These are phyloP conservation scores for Rhizopus sp. DNA, from an alignment of 371 early-diverging fungal species.

Conservation along the genomic window DNA sequence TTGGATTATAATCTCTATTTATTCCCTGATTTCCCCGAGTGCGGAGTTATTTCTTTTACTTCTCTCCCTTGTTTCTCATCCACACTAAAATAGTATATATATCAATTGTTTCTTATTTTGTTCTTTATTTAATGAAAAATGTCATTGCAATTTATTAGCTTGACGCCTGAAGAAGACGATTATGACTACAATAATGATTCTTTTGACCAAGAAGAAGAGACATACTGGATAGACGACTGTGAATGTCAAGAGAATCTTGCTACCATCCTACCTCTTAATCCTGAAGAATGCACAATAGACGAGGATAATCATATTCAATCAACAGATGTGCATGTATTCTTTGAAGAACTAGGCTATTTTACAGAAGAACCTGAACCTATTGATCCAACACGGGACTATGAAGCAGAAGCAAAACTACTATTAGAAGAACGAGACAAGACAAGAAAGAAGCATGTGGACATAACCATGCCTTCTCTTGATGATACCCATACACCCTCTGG, in stretches of 20 bases:
- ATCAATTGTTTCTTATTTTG: not conserved
- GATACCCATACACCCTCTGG: slow-evolving; percentile 19
- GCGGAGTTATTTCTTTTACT: not conserved
- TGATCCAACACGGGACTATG: slow-evolving; percentile 38
- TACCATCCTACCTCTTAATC: slow-evolving; percentile 26
- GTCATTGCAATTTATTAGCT: slow-evolving; percentile 13
- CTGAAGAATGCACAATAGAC: slow-evolving; percentile 29
- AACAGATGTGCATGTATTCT: slow-evolving; percentile 20
- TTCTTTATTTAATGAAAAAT: not conserved
- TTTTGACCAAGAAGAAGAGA: slow-evolving; percentile 2
- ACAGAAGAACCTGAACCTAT: slow-evolving; percentile 41
- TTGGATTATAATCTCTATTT: not conserved
- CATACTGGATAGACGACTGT: slow-evolving; percentile 30
- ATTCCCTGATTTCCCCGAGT: not conserved
- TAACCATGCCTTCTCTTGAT: slow-evolving; percentile 32
- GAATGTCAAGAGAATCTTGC: slow-evolving; percentile 40
- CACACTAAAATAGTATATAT: no score
- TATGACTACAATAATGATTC: slow-evolving; percentile 15
- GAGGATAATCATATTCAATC: slow-evolving; percentile 27
- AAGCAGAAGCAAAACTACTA: slow-evolving; percentile 28
- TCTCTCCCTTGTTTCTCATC: not conserved
- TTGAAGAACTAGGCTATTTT: slow-evolving; percentile 37
- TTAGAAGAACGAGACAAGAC: slow-evolving; percentile 29
- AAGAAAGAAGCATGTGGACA: slow-evolving; percentile 26
- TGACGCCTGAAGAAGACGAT: slow-evolving; percentile 28